A percentile compares a stretch with the other conserved stretches of the same genome.
Conservation (phyloP, 805 yeast species). For the Nakazawaea molendinolei region DNA sequence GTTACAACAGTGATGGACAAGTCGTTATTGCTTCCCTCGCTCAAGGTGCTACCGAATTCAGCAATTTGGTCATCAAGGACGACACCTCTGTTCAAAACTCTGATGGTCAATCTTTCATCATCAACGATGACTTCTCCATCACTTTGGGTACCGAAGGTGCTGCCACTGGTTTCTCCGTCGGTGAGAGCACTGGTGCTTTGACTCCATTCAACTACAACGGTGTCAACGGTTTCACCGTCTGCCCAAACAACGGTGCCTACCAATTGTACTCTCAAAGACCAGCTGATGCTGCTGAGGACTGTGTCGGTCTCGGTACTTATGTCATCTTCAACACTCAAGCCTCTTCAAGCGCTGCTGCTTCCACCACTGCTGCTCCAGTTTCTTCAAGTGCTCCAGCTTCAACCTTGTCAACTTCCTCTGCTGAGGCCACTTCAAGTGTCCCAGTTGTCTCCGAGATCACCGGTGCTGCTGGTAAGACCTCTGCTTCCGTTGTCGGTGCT, state of each 20-base stretch:
- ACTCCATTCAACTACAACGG: slow-evolving; percentile 8
- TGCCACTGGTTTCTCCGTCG: slow-evolving; percentile 8
- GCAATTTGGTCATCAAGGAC: not conserved
- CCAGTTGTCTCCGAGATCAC: too few species aligned
- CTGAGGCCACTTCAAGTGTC: too few species aligned
- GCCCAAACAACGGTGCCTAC: slow-evolving; percentile 6
- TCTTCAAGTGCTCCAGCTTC: not conserved
- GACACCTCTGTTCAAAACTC: slow-evolving; percentile 7
- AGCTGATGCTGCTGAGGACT: slow-evolving; percentile 2
- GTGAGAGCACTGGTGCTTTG: slow-evolving; percentile 3
- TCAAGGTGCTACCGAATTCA: slow-evolving; percentile 1
- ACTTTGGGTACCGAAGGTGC: slow-evolving; percentile 4
- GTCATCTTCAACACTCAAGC: not conserved
- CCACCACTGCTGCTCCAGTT: slow-evolving; percentile 1
- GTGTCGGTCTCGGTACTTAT: slow-evolving; percentile 7
- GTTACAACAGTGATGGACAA: not conserved
- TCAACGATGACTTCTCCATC: slow-evolving; percentile 7
- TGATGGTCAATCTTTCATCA: slow-evolving; percentile 7
- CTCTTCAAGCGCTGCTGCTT: not conserved
- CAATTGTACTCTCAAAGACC: slow-evolving; percentile 3
- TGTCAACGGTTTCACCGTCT: slow-evolving; percentile 3
- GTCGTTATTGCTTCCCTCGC: not conserved
- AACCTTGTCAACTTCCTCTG: too few species aligned
- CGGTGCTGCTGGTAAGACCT: not conserved
- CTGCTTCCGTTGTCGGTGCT: slow-evolving; percentile 3